Conservation (phyloP, 805 yeast species). For the Kluyveromyces dobzhanskii region DNA sequence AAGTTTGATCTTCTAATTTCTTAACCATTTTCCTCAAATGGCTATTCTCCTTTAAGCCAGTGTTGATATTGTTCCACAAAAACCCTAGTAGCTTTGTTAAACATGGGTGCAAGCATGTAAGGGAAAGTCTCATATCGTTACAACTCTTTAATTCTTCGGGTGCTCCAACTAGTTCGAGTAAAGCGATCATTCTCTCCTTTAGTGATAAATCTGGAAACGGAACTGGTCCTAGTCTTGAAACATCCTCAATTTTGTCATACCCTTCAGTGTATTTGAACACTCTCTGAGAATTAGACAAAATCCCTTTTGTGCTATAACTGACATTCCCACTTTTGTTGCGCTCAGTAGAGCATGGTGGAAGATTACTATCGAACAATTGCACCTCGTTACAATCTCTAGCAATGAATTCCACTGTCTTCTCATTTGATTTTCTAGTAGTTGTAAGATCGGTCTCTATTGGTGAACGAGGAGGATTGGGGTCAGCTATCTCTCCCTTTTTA, state of each 20-base stretch:
- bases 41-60: slow-evolving; percentile 1
- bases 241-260: not conserved
- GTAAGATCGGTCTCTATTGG: too few relatives aligned
- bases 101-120: slow-evolving; percentile 1
- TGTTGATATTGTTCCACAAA: not conserved
- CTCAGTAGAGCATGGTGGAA: slow-evolving; percentile 1
- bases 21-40: not conserved
- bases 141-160: slow-evolving; percentile 1
- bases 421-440: too few relatives aligned
- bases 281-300: not conserved
- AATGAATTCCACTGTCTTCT: not conserved
- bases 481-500: not conserved
- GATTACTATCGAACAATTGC: slow-evolving; percentile 1
- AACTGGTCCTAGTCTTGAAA: not conserved
- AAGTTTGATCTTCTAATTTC: not conserved
- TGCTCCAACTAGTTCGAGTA: slow-evolving; percentile 2
- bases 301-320: not conserved
- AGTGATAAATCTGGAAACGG: slow-evolving; percentile 2
- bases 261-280: not conserved
- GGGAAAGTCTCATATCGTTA: slow-evolving; percentile 3
- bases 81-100: slow-evolving; percentile 1
- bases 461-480: too few relatives aligned
- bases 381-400: not conserved
- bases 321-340: not conserved
- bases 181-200: not conserved